phyloP scores from a whole-genome alignment of 345 rosid genomes.

The Citrus inodora region DNA sequence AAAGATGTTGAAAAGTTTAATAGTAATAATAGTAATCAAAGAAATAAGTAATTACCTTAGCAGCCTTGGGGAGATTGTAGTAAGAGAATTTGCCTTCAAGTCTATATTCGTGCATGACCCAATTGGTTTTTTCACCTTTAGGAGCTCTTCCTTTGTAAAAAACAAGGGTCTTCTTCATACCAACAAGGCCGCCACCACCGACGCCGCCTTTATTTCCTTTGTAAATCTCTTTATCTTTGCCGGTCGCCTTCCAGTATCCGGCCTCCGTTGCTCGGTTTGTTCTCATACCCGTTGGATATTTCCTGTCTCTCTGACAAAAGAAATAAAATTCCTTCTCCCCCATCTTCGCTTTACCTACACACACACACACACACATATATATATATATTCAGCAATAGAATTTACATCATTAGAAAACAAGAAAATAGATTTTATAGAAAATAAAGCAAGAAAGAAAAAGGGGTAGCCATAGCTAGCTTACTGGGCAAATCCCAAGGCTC shows the following conservation, averaged over 20 bases:
- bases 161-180: conserved; percentile 99
- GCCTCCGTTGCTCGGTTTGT: conserved; percentile 89
- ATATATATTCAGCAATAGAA: background rate
- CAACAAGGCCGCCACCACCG: conserved; percentile 46
- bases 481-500: conserved; percentile 97
- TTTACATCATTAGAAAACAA: background rate
- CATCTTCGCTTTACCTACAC: conserved; percentile 84
- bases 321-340: conserved; percentile 95
- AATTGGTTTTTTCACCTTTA: conserved; percentile 87
- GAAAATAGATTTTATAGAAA: no score
- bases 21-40: no score
- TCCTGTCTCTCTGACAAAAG: conserved; percentile 86
- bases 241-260: conserved; percentile 99
- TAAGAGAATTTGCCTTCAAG: conserved; percentile 83
- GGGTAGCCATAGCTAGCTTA: conserved; percentile 17
- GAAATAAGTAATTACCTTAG: conserved; percentile 46
- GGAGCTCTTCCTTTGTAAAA: conserved; percentile 97
- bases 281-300: conserved; percentile 97
- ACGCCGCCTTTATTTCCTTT: conserved; percentile 36
- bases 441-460: no score
- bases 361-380: no score
- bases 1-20: no score
- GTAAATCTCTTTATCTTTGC: conserved; percentile 85
- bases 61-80: conserved; percentile 56
- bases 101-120: conserved; percentile 97